Conservation (phyloP, 352 stramenopile species). For the Globisporangium spiculum region DNA sequence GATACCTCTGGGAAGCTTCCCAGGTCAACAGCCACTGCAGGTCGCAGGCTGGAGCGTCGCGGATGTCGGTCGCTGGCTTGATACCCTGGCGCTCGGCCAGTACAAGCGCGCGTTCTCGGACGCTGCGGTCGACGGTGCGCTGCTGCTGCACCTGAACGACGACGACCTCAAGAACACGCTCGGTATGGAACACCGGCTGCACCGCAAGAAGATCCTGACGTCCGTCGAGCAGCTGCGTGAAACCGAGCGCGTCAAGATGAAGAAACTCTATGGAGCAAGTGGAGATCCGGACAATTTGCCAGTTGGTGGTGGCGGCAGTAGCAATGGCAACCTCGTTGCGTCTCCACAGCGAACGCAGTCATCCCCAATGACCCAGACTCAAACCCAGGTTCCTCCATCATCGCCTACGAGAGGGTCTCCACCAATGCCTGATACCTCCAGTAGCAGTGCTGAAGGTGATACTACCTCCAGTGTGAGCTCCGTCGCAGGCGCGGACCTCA, state of each 20-base stretch:
- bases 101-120: slow-evolving; percentile 90
- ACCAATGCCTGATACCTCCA: background rate
- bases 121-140: slow-evolving; percentile 84
- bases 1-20: slow-evolving; percentile 50
- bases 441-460: background rate
- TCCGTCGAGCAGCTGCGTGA: slow-evolving; percentile 72
- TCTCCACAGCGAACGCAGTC: slow-evolving; percentile 2
- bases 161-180: slow-evolving; percentile 94
- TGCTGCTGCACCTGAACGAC: slow-evolving; percentile 88
- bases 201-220: slow-evolving; percentile 96
- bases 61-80: slow-evolving; percentile 89
- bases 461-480: slow-evolving; percentile 7
- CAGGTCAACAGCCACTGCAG: slow-evolving; percentile 62
- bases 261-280: slow-evolving; percentile 34
- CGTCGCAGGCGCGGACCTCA: slow-evolving; percentile 18
- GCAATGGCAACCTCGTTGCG: background rate
- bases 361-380: background rate
- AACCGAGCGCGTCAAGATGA: slow-evolving; percentile 45
- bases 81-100: slow-evolving; percentile 85
- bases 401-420: background rate
- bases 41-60: slow-evolving; percentile 82
- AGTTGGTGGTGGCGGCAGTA: background rate
- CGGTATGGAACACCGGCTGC: slow-evolving; percentile 92
- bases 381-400: background rate
- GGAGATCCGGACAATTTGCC: slow-evolving; percentile 14